These are phyloP conservation scores for Colletotrichum navitas DNA, from an alignment of 2,329 filamentous ascomycete species.

Conservation along the genomic window DNA sequence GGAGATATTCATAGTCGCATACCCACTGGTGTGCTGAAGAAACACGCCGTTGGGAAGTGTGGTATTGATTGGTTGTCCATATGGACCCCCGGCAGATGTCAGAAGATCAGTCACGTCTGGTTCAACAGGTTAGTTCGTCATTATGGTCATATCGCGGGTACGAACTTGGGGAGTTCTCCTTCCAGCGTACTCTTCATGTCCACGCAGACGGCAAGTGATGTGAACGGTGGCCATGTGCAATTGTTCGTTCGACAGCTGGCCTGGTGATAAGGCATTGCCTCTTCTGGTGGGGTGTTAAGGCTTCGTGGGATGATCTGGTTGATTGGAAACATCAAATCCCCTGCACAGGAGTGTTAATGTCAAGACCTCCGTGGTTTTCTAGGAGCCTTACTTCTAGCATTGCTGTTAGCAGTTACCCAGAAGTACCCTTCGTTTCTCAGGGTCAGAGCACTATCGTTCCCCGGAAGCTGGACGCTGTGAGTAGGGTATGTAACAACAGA, in stretches of 20 bases:
- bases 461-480: background rate
- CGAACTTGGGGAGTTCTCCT: background rate
- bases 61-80: background rate
- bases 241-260: conserved; percentile 23
- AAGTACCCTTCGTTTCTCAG: conserved; percentile 6
- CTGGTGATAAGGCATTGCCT: conserved; percentile 11
- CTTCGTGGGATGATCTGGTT: conserved; percentile 17
- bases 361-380: too few relatives aligned
- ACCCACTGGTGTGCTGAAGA: background rate
- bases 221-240: conserved; percentile 27
- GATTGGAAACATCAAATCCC: conserved; percentile 25
- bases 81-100: background rate
- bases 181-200: conserved; percentile 21
- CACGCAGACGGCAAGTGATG: conserved; percentile 25
- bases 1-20: conserved; percentile 15
- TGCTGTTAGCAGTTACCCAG: conserved; percentile 22
- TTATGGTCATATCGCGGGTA: accelerated
- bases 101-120: conserved; percentile 8
- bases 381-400: conserved; percentile 1
- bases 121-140: background rate
- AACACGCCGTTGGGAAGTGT: conserved; percentile 20
- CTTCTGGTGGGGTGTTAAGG: conserved; percentile 15
- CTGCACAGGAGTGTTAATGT: background rate
- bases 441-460: background rate
- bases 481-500: conserved; percentile 36